A percentile compares a stretch with the other conserved stretches of the same genome.
Conservation (phyloP, 2,329 filamentous ascomycete genomes). For the Raffaelea ambrosiae region DNA sequence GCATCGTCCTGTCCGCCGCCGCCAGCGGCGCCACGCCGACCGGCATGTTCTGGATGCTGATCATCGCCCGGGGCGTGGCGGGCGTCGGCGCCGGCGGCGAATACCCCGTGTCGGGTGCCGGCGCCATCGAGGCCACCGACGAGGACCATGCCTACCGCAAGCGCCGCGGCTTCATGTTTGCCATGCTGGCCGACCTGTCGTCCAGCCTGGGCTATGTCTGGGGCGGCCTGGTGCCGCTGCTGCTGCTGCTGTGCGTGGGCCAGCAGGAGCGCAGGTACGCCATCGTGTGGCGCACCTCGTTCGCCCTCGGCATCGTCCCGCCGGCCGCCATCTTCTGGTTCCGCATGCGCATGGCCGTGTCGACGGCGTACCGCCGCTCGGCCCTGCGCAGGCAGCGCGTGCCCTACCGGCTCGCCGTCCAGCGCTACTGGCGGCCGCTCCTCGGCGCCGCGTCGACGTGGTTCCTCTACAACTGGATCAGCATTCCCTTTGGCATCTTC, state of each 20-base stretch:
- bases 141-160: not conserved
- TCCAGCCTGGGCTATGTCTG: constrained; percentile 34
- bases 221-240: constrained; percentile 27
- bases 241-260: constrained; percentile 2
- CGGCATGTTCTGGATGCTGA: constrained; percentile 43
- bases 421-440: constrained; percentile 39
- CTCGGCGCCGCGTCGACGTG: constrained; percentile 38
- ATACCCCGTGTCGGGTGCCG: constrained; percentile 7
- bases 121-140: constrained; percentile 1
- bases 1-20: constrained; percentile 36
- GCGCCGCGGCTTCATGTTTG: constrained; percentile 36
- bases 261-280: constrained; percentile 4
- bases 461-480: constrained; percentile 41
- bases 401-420: constrained; percentile 38
- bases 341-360: constrained; percentile 40
- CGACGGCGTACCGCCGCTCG: constrained; percentile 36
- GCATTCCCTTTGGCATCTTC: constrained; percentile 42
- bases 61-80: constrained; percentile 30
- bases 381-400: constrained; percentile 25
- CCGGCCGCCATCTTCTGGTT: constrained; percentile 45
- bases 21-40: constrained; percentile 27
- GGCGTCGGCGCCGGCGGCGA: constrained; percentile 34
- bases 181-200: constrained; percentile 44
- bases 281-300: constrained; percentile 41
- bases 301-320: constrained; percentile 39